phyloP scores from a whole-genome alignment of 1,284 basidiomycete genomes.

The Trichosporon faecale region DNA sequence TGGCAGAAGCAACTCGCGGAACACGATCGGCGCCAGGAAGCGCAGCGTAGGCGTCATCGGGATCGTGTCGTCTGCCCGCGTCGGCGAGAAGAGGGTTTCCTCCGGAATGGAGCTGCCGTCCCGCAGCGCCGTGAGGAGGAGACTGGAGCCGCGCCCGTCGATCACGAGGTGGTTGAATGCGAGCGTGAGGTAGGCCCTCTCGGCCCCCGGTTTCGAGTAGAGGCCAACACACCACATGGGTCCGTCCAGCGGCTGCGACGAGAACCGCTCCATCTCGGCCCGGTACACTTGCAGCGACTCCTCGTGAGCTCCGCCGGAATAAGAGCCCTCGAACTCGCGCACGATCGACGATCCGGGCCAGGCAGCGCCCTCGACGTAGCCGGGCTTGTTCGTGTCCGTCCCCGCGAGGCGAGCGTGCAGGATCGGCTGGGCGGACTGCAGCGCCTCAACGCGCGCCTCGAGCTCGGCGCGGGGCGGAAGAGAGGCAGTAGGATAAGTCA shows the following conservation, averaged over 20 bases:
- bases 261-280: conserved; percentile 13
- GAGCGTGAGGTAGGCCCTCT: conserved; percentile 33
- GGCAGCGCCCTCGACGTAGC: conserved; percentile 2
- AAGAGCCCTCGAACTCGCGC: background rate
- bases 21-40: conserved; percentile 33
- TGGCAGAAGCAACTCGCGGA: conserved; percentile 37
- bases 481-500: conserved; percentile 25
- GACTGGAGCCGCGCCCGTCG: conserved; percentile 16
- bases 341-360: conserved; percentile 12
- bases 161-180: conserved; percentile 15
- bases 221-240: conserved; percentile 19
- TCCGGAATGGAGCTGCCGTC: conserved; percentile 1
- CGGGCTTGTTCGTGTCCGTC: conserved; percentile 16
- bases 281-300: background rate
- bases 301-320: background rate
- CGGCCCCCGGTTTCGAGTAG: background rate
- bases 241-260: background rate
- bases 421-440: conserved; percentile 37
- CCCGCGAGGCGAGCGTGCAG: conserved; percentile 27
- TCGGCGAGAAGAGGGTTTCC: conserved; percentile 6
- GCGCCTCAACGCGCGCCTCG: conserved; percentile 25
- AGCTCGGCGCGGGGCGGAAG: conserved; percentile 26
- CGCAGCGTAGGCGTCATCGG: conserved; percentile 25
- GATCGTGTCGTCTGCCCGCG: conserved; percentile 32
- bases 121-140: conserved; percentile 11